Evolutionary conservation across 2,329 filamentous ascomycete genomes (phyloP).

Genomic region (Xylaria polymorpha): DNA sequence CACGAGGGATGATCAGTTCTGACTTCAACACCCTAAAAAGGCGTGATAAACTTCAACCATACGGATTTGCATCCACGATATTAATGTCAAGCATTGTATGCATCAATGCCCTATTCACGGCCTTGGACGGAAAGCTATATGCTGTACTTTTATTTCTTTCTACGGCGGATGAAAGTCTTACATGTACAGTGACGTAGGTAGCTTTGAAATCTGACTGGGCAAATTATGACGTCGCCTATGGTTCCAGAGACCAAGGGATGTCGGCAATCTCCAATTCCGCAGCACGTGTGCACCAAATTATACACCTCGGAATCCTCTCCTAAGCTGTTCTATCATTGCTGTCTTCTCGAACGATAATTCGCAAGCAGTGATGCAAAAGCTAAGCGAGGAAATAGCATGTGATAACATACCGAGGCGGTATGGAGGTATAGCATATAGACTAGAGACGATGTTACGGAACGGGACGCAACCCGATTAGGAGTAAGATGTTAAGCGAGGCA

Average conservation of each 20-base stretch:
- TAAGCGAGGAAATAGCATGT: not conserved
- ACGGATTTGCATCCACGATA: not conserved
- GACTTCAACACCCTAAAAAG: not conserved
- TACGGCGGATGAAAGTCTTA: not conserved
- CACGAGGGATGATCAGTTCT: not conserved
- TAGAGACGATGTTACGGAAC: slow-evolving; percentile 7
- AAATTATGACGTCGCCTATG: not conserved
- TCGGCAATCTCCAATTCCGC: not conserved
- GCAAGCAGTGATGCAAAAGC: no score
- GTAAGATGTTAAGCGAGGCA: slow-evolving; percentile 31
- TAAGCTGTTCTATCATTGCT: not conserved
- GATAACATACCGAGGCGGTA: no score
- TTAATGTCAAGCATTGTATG: slow-evolving; percentile 10
- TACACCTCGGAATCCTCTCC: slow-evolving; percentile 2
- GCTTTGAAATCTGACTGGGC: slow-evolving; percentile 2
- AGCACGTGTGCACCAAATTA: not conserved
- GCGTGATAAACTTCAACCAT: not conserved
- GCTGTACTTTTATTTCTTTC: not conserved
- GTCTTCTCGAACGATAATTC: not conserved
- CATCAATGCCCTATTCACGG: not conserved
- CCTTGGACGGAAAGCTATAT: not conserved
- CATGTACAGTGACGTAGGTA: slow-evolving; percentile 21
- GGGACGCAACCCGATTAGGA: slow-evolving; percentile 4
- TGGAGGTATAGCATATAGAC: not conserved
- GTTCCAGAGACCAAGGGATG: not conserved